Evolutionary conservation across 345 rosid species (phyloP).

Genomic region (Nasturtium officinale): DNA sequence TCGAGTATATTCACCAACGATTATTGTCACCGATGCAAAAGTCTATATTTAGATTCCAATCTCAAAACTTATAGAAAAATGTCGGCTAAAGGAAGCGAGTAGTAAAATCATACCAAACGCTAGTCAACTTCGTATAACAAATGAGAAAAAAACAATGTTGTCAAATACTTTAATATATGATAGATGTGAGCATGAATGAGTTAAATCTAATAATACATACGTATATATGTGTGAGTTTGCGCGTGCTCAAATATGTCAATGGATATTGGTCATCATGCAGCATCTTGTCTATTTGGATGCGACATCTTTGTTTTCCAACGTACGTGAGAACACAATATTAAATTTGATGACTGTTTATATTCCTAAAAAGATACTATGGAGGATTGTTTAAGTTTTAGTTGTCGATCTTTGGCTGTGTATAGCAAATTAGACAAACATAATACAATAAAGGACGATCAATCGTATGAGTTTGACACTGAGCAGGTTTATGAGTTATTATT

Average conservation of each 20-base stretch:
- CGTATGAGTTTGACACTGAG: not conserved
- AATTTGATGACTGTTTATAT: not conserved
- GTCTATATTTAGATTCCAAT: not conserved
- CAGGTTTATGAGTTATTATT: not conserved
- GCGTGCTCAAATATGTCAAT: not conserved
- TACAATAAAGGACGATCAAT: not conserved
- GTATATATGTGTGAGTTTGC: not conserved
- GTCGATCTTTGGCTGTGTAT: not conserved
- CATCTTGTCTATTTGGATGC: conserved; percentile 1
- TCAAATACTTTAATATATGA: not conserved
- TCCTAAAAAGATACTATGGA: not conserved
- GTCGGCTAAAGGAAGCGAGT: conserved; percentile 2
- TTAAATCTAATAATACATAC: not conserved
- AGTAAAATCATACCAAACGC: not conserved
- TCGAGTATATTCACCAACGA: not conserved
- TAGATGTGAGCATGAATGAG: not conserved
- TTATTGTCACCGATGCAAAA: not conserved
- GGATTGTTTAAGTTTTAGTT: not conserved
- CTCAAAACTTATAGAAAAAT: not conserved
- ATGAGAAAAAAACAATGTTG: not conserved
- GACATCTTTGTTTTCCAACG: conserved; percentile 2
- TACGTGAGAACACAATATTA: too few species aligned
- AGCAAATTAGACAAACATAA: not conserved
- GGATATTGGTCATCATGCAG: not conserved
- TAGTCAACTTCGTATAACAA: not conserved